Evolutionary conservation across 805 yeast species (phyloP).

Genomic region (Debaryomyces prosopidis): DNA sequence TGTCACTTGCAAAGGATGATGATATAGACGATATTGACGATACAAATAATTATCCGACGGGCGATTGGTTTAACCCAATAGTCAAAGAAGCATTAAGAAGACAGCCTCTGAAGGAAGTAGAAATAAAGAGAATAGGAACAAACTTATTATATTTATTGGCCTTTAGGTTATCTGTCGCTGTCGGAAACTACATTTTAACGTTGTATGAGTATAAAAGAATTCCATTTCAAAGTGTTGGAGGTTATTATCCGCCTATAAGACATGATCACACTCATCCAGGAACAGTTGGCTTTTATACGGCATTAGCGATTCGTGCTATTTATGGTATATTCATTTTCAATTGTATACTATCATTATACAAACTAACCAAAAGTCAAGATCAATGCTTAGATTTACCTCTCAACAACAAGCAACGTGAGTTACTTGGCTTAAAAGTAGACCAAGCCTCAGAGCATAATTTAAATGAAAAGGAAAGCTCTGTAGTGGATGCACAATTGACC

Average conservation of each 20-base stretch:
- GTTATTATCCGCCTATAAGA: conserved; percentile 4
- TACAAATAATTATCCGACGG: conserved; percentile 14
- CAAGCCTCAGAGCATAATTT: conserved; percentile 1
- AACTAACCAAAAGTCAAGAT: conserved; percentile 43
- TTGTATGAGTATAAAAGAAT: conserved; percentile 7
- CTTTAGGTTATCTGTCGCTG: conserved; percentile 22
- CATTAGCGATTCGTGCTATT: conserved; percentile 15
- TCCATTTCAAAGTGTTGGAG: conserved; percentile 8
- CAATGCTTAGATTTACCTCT: conserved; percentile 54
- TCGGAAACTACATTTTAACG: conserved; percentile 10
- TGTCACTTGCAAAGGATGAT: neutral
- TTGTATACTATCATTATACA: conserved; percentile 25
- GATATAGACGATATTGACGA: conserved; percentile 11
- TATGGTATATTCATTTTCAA: conserved; percentile 24
- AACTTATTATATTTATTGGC: conserved; percentile 26
- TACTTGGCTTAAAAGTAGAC: conserved; percentile 40
- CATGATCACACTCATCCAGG: conserved; percentile 1
- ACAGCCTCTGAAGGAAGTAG: conserved; percentile 43
- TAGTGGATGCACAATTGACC: conserved; percentile 17
- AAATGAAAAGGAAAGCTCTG: conserved; percentile 8
- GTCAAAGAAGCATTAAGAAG: conserved; percentile 45
- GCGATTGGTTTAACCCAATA: conserved; percentile 44
- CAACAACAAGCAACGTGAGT: conserved; percentile 43
- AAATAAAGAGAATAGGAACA: conserved; percentile 30
- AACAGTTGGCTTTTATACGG: conserved; percentile 2